phyloP scores from a whole-genome alignment of 1,284 basidiomycete genomes.

The Cryptococcus sp. region DNA sequence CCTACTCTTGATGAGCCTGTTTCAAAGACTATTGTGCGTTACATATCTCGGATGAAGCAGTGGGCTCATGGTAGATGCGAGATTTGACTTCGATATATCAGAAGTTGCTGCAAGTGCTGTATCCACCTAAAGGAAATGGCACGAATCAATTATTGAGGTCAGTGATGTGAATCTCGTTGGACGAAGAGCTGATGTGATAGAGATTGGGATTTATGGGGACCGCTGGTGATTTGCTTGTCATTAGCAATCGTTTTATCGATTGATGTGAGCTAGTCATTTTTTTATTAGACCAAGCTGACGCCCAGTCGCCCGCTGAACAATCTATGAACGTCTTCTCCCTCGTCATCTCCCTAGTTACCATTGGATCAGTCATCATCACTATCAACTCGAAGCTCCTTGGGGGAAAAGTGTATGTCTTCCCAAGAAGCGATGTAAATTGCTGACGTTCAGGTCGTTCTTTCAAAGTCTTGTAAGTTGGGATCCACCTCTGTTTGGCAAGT shows the following conservation, averaged over 20 bases:
- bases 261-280: conserved; percentile 57
- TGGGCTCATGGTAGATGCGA: conserved; percentile 57
- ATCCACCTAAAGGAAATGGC: conserved; percentile 65
- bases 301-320: conserved; percentile 73
- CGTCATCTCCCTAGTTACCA: conserved; percentile 82
- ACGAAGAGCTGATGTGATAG: conserved; percentile 48
- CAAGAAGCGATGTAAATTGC: not conserved
- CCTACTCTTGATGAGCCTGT: conserved; percentile 91
- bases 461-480: conserved; percentile 66
- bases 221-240: conserved; percentile 75
- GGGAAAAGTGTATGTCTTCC: conserved; percentile 71
- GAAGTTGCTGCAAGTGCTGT: conserved; percentile 87
- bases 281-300: conserved; percentile 2
- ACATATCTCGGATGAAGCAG: not conserved
- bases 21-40: conserved; percentile 74
- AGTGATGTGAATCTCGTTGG: conserved; percentile 16
- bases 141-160: conserved; percentile 75
- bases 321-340: conserved; percentile 84
- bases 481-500: not conserved
- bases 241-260: conserved; percentile 83
- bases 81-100: conserved; percentile 83
- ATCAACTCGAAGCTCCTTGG: conserved; percentile 94
- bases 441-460: conserved; percentile 75
- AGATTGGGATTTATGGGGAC: conserved; percentile 97
- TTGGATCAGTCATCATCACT: conserved; percentile 84